Evolutionary conservation across 108 stramenopile species (phyloP), one percentile per base, ranked within the genome.

Genomic region (Skeletonema potamos): DNA sequence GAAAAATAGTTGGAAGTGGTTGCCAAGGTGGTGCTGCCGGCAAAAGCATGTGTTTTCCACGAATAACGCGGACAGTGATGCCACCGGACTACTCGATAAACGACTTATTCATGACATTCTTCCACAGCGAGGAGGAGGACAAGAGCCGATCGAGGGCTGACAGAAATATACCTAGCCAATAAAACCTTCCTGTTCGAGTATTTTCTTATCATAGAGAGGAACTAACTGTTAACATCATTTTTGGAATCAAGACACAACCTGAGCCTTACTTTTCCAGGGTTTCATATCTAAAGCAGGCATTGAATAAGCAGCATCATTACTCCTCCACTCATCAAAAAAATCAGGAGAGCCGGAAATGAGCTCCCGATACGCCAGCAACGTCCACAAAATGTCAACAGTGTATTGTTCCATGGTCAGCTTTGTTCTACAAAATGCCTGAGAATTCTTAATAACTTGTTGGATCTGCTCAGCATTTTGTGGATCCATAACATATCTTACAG

Each of bases 341-440:
- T 73, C 56, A 32, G 72, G 61, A 28, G 72, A 73, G 11, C 39
- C 56, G n/a, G 55, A 56, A 33, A 73, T 18, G 12, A 73, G 56
- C 27, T 64, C 72, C 6, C 63, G 27, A 54, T 73, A 73, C n/a
- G 62, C 56, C 37, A 73, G 28, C 17, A 73, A 37, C 34, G 63
- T 73, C 72, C 72, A 73, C 18, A 74, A 51, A 27, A 74, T 46
- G 43, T 74, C 67, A 20, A 68, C 48, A 27, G 73, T 75, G 28
- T 76, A 58, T 27, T 70, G 69, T 5, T 73, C 76, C 30, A 64
- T 48, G 2, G 69, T 73, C 58, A 84, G 59, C 43, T 82, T 66
- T 8, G 73, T 60, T 11, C 66, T n/a, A 22, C 84, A 84, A 58
- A 80, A 84, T 28, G 41, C 57, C 41, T 81, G 63, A 20, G 76